phyloP scores from a whole-genome alignment of 805 yeast species.

The Schwanniomyces yamadae region DNA sequence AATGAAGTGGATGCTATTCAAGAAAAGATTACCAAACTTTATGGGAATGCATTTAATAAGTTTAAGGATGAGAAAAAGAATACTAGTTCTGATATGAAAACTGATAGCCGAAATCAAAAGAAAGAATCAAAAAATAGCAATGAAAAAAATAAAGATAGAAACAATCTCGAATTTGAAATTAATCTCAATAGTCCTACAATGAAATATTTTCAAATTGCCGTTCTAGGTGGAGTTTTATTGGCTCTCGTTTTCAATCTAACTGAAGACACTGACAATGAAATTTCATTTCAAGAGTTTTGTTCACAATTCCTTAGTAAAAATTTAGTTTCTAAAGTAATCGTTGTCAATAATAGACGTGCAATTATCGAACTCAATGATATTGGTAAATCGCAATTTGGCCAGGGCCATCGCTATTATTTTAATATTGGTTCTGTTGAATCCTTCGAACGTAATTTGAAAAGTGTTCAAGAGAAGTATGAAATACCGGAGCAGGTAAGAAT shows the following conservation, averaged over 20 bases:
- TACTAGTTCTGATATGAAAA: constrained; percentile 9
- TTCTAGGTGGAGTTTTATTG: constrained; percentile 27
- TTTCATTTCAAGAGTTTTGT: constrained; percentile 92
- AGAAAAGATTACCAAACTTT: constrained; percentile 7
- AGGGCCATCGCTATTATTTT: constrained; percentile 46
- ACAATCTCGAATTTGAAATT: constrained; percentile 22
- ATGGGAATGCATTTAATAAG: constrained; percentile 3
- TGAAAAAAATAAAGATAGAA: constrained; percentile 13
- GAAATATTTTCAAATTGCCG: constrained; percentile 30
- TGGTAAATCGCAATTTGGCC: constrained; percentile 50
- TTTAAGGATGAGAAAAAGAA: constrained; percentile 1
- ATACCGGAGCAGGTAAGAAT: constrained; percentile 63
- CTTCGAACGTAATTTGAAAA: constrained; percentile 77
- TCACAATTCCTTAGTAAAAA: constrained; percentile 72
- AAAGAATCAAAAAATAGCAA: constrained; percentile 10
- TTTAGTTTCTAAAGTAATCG: constrained; percentile 67
- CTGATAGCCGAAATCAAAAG: constrained; percentile 4
- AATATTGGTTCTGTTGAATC: constrained; percentile 85
- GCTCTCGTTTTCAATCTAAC: constrained; percentile 20
- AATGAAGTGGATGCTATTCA: constrained; percentile 11
- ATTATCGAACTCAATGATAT: constrained; percentile 64
- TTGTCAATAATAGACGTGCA: constrained; percentile 75
- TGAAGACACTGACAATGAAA: constrained; percentile 40
- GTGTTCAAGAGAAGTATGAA: constrained; percentile 68
- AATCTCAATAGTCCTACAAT: constrained; percentile 21